These are phyloP conservation scores for Chloranthus sessilifolius DNA, from an alignment of 164 flowering plant genomes.

Conservation along the genomic window DNA sequence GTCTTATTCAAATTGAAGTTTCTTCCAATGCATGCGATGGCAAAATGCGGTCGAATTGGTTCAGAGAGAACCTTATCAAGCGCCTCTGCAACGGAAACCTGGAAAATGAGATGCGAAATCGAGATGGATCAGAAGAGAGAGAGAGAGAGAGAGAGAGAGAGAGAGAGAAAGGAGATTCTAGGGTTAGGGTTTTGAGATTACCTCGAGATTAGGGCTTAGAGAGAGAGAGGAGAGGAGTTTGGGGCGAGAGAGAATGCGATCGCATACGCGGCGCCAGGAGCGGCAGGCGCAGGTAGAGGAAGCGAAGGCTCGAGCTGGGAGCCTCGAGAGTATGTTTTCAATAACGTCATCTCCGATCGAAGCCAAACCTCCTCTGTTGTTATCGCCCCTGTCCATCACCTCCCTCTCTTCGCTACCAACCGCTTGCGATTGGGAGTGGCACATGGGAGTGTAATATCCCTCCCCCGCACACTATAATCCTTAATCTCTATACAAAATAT, in stretches of 20 bases:
- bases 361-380: conserved; percentile 9
- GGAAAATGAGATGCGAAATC: background rate
- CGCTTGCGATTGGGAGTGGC: no score
- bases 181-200: conserved; percentile 9
- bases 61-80: conserved; percentile 47
- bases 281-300: conserved; percentile 49
- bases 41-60: conserved; percentile 83
- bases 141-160: background rate
- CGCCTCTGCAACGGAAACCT: conserved; percentile 59
- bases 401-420: conserved; percentile 2
- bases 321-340: conserved; percentile 36
- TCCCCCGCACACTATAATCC: no score
- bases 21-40: conserved; percentile 33
- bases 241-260: conserved; percentile 45
- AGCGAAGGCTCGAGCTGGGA: conserved; percentile 57
- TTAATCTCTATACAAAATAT: no score
- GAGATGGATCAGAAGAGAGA: background rate
- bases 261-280: conserved; percentile 43
- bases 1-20: conserved; percentile 22
- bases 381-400: background rate
- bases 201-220: conserved; percentile 23
- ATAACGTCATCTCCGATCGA: conserved; percentile 46
- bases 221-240: conserved; percentile 59
- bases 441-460: no score
- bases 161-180: background rate